Percentiles rank a stretch among this genome's conserved stretches.
Conservation (phyloP, 106 monocot genomes). For the Acorus gramineus region DNA sequence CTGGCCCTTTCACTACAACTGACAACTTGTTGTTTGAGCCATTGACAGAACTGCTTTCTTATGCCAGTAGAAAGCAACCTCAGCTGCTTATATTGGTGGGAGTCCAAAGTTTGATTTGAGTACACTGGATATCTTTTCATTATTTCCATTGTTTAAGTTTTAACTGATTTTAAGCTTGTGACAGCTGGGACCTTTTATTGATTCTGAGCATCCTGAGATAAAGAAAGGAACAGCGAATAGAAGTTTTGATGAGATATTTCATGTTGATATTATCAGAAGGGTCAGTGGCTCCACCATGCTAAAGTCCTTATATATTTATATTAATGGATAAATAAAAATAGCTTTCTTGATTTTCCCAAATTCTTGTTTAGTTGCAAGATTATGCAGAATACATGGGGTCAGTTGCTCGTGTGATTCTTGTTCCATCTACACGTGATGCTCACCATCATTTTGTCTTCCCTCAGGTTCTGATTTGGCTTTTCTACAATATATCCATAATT, state of each 20-base stretch:
- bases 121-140: background rate
- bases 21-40: conserved; percentile 96
- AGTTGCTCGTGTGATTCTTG: conserved; percentile 51
- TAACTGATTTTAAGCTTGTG: background rate
- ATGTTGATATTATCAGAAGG: conserved; percentile 58
- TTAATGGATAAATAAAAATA: background rate
- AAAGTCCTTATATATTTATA: background rate
- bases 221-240: conserved; percentile 69
- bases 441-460: conserved; percentile 87
- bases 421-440: conserved; percentile 95
- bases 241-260: conserved; percentile 79
- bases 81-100: conserved; percentile 85
- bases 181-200: conserved; percentile 96
- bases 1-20: conserved; percentile 86
- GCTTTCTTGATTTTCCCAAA: background rate
- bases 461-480: conserved; percentile 44
- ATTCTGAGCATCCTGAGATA: conserved; percentile 89
- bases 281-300: conserved; percentile 21
- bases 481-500: background rate
- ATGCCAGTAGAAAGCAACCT: conserved; percentile 76
- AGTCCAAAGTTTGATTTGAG: background rate
- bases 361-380: conserved; percentile 53
- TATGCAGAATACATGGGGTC: conserved; percentile 69
- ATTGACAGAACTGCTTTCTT: conserved; percentile 80
- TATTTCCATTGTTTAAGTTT: background rate